phyloP scores from a whole-genome alignment of 192 early-diverging fungal genomes.

The Chytriomyces hyalinus region DNA sequence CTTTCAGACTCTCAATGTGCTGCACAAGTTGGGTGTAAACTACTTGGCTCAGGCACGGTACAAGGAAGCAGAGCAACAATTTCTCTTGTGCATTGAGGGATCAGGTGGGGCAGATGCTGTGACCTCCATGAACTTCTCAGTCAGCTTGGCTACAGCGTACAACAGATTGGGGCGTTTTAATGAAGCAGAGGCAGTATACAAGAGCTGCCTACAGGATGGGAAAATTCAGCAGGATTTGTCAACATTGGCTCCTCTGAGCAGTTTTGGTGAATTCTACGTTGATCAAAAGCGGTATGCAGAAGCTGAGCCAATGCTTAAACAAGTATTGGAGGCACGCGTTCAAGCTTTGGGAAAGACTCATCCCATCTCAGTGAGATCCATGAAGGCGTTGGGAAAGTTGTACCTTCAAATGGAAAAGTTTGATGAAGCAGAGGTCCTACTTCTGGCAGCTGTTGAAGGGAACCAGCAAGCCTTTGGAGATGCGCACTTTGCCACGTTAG shows the following conservation, averaged over 20 bases:
- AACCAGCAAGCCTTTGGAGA: slow-evolving; percentile 17
- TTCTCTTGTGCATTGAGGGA: neutral
- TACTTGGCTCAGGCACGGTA: neutral
- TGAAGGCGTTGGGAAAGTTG: slow-evolving; percentile 22
- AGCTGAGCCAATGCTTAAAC: slow-evolving; percentile 13
- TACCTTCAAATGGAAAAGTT: slow-evolving; percentile 5
- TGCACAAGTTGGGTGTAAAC: neutral
- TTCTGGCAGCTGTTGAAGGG: slow-evolving; percentile 20
- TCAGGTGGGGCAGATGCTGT: neutral
- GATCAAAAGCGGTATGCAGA: slow-evolving; percentile 29
- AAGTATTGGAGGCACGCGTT: neutral
- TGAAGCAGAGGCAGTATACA: slow-evolving; percentile 3
- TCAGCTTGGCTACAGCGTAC: neutral
- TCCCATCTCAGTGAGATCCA: slow-evolving; percentile 27
- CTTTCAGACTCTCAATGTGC: neutral
- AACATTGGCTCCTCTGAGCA: slow-evolving; percentile 15
- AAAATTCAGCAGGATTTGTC: neutral
- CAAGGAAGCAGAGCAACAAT: neutral
- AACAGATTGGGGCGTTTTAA: neutral
- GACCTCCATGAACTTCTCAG: neutral
- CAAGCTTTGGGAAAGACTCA: slow-evolving; percentile 24
- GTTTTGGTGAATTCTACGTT: slow-evolving; percentile 27
- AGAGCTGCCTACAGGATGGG: neutral
- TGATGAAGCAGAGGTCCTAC: slow-evolving; percentile 27
- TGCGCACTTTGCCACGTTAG: slow-evolving; percentile 19